Conservation (phyloP, 345 rosid species). For the Populus ilicifolia region DNA sequence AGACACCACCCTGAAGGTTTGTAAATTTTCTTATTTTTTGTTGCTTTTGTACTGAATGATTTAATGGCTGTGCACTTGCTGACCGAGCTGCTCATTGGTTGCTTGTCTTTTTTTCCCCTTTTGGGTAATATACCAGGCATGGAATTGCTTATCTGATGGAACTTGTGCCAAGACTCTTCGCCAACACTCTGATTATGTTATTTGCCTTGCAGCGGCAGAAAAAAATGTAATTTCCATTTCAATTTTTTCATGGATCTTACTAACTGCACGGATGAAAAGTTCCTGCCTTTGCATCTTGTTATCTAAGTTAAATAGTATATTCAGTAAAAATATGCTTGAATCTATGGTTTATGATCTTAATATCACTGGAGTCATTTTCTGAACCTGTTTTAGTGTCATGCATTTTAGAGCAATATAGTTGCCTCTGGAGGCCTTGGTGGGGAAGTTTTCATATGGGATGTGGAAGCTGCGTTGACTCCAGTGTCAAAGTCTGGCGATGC, state of each 20-base stretch:
- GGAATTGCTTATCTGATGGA: conserved; percentile 89
- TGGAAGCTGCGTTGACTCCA: conserved; percentile 87
- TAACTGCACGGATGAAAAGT: conserved; percentile 25
- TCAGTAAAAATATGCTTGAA: conserved; percentile 5
- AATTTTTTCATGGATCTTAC: conserved; percentile 28
- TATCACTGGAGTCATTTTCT: conserved; percentile 40
- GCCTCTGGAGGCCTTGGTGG: conserved; percentile 99
- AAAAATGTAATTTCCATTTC: conserved; percentile 74
- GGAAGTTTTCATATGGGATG: conserved; percentile 98
- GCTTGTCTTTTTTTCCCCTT: conserved; percentile 4
- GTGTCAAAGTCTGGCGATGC: conserved; percentile 65
- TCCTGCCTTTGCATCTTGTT: conserved; percentile 17
- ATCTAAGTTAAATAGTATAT: conserved; percentile 13
- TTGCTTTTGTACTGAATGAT: background rate
- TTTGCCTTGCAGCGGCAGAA: conserved; percentile 81
- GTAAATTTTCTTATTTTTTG: conserved; percentile 8
- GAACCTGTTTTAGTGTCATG: conserved; percentile 62
- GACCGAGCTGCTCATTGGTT: conserved; percentile 1
- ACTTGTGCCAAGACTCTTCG: conserved; percentile 76
- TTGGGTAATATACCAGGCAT: conserved; percentile 46
- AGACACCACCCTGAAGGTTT: conserved; percentile 92
- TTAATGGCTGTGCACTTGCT: background rate
- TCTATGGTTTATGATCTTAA: background rate
- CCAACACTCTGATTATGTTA: conserved; percentile 97
- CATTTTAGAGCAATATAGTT: conserved; percentile 87